Evolutionary conservation across 192 early-diverging fungal genomes (phyloP).

Genomic region (Rhizoclosmatium sp.): DNA sequence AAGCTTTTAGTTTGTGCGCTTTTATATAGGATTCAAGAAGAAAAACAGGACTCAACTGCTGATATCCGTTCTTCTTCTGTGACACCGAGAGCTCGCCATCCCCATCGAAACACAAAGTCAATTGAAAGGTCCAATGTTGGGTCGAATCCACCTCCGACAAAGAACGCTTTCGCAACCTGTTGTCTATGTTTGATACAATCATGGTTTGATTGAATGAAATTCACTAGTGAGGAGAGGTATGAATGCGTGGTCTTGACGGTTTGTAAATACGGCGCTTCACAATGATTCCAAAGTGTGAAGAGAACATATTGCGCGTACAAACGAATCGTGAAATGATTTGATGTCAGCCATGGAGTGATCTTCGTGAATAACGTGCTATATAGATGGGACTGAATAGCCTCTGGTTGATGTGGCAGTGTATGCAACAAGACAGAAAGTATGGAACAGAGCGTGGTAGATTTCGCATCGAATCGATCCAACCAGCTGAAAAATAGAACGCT

Average conservation of each 20-base stretch:
- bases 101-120: slow-evolving; percentile 63
- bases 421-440: slow-evolving; percentile 50
- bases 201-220: slow-evolving; percentile 47
- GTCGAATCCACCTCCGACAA: slow-evolving; percentile 55
- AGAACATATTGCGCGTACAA: slow-evolving; percentile 45
- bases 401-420: slow-evolving; percentile 43
- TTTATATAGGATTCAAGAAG: not conserved
- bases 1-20: not conserved
- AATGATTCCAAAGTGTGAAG: slow-evolving; percentile 9
- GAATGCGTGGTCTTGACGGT: not conserved
- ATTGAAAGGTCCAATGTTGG: slow-evolving; percentile 56
- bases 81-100: slow-evolving; percentile 44
- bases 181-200: slow-evolving; percentile 55
- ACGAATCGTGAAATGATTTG: slow-evolving; percentile 52
- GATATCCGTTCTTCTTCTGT: slow-evolving; percentile 61
- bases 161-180: slow-evolving; percentile 54
- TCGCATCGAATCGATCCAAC: slow-evolving; percentile 44
- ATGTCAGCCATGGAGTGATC: slow-evolving; percentile 46
- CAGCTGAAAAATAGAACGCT: slow-evolving; percentile 15
- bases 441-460: slow-evolving; percentile 52
- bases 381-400: slow-evolving; percentile 29
- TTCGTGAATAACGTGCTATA: slow-evolving; percentile 34
- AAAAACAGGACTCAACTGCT: slow-evolving; percentile 37
- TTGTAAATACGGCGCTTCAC: not conserved
- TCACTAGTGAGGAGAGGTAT: slow-evolving; percentile 6